Evolutionary conservation across 177 flowering plant species (phyloP), one percentile per base, ranked within the genome.

Genomic region (Telopea speciosissima): DNA sequence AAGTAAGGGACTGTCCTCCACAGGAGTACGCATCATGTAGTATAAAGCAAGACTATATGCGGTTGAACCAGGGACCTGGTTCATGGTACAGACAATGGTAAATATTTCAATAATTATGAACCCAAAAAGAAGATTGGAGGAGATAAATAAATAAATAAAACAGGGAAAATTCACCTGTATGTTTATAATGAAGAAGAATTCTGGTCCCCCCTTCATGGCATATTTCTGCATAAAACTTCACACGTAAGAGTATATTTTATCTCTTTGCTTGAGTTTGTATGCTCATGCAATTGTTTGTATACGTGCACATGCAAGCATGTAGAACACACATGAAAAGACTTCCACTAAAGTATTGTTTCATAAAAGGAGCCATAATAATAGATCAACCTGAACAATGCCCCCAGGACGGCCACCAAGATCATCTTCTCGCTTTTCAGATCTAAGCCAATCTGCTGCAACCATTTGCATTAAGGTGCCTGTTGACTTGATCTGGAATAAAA

Each of bases 361-460:
- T 12, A 0, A 58, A 58, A 21, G 2, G 61, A 28, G n/a, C 21
- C 26, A 36, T 45, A 26, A 13, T 24, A 36, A 62, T 21, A 62
- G 33, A 65, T 64, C 77, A 74, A 93, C 98, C 95, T 90, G 96
- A 79, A 90, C 96, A 74, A 92, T 84, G 78, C 97, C 72, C 49
- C 84, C 96, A 44, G 85, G 82, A 40, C 97, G 96, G 62, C 93
- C 79, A 60, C 82, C 90, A 72, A 95, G 88, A 81, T 95, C 89
- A 82, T 91, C 97, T 83, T 91, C 97, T 68, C 97, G 86, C 63
- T 83, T 84, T 59, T 90, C 85, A 67, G 97, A 95, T 80, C 74
- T 85, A 31, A 95, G 74, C 97, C 97, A 95, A 77, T 95, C 97
- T 9, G 92, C 97, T 45, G 83, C 99, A 66, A 92, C 90, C 89